Evolutionary conservation across 495 filamentous ascomycete species (phyloP), one percentile per base, ranked within the genome.

Genomic region (Jackrogersella multiformis): DNA sequence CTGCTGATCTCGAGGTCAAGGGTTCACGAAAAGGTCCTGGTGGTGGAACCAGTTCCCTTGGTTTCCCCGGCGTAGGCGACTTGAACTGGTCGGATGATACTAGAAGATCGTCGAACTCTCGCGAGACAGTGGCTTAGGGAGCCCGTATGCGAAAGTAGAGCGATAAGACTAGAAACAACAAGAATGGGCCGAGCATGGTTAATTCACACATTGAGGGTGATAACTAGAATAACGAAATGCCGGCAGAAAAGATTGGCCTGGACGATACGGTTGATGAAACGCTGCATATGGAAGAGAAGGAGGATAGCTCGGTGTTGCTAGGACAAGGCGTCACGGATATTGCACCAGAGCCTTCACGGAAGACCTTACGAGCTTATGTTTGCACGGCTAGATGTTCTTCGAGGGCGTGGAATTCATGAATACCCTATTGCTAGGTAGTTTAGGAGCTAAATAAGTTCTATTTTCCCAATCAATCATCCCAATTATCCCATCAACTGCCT

Each of bases 401-500:
- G 18, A 32, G 48, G 49, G 28, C 21, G 52, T 52, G 59, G 54
- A 35, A 68, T 48, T 36, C 55, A 51, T 18, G 21, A 62, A 70
- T 56, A 69, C 48, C 57, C 51, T 24, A 61, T 56, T 36, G 36
- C 16, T 45, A 64, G 49, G 42, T 62, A 56, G 26, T 30, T 48
- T 57, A 26, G 16, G 24, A 45, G 44, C 32, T 32, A 54, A 44
- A 52, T 39, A 28, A 23, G 1, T 60, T 44, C 41, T 59, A 56
- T 60, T 64, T 13, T n/a, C 15, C 30, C 35, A n/a, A n/a, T n/a
- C n/a, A n/a, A n/a, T n/a, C n/a, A n/a, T n/a, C n/a, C 7, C 26
- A 32, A 59, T 84, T 82, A 97, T n/a, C 95, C 96, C 95, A 99
- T 99, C 65, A 99, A 77, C 82, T 99, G 95, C 74, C 91, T 80